Evolutionary conservation across 1,284 basidiomycete species (phyloP), one percentile per base, ranked within the genome.

Genomic region (Laetiporus sulphureus): DNA sequence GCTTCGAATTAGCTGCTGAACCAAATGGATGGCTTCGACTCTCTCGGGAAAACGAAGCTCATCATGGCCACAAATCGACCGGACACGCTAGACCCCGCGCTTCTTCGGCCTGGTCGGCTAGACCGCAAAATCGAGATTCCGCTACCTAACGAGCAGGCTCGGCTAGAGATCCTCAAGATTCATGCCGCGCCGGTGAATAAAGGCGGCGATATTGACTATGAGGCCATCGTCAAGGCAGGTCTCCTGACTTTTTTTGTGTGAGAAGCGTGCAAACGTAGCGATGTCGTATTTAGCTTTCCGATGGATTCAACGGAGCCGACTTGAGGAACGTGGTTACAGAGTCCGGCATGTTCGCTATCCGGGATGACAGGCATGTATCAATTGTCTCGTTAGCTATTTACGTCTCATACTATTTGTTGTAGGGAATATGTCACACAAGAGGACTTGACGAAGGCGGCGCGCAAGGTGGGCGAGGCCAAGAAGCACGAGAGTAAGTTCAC

Each of bases 11-110:
- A 93, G 90, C 73, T 99, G 24, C 76, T 99, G 35, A 99, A 99
- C 63, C 95, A 99, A 67, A 96, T 99, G 92, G 96, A 99, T 63
- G 96, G 96, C 23, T 99, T 99, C 69, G 96, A 99, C 66, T 91
- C 93, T 12, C 73, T 98, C 19, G 96, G 95, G 38, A 77, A 77
- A 56, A 99, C 94, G 32, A 99, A 99, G 67, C 79, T 99, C 44
- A 99, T 99, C 66, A 98, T 99, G 93, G 94, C 92, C 3, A 96
- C 93, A 25, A 96, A 96, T 71, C 75, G 93, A 59, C 93, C 93
- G 1, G 94, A 97, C 64, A 98, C 95, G 2, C 80, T 99, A 25
- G 96, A 99, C 67, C 96, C 96, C 12, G 96, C 96, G 5, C 78
- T 99, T 22, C 77, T 99, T 49, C 88, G 95, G 44, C 96, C 95